Conservation (phyloP, 305 asterid genomes). For the Fraxinus sp. region DNA sequence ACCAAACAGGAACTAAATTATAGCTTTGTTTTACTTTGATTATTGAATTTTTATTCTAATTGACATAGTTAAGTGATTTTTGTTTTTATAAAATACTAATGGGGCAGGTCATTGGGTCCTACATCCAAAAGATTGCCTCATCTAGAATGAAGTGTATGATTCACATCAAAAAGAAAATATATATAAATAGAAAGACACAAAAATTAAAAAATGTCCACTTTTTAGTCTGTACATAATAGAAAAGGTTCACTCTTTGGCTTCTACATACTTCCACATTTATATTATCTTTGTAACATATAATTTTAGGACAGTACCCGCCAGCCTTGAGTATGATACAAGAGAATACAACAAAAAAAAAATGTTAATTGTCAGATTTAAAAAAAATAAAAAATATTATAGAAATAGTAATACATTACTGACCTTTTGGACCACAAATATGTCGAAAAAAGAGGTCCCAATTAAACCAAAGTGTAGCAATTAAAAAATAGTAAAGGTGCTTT, state of each 20-base stretch:
- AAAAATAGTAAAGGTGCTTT: no score
- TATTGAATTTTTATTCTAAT: no score
- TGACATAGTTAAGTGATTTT: no score
- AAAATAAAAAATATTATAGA: no score
- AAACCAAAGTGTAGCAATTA: no score
- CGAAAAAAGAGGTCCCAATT: background rate
- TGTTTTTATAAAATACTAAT: background rate
- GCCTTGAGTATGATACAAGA: conserved; percentile 20
- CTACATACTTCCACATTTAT: background rate
- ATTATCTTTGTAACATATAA: background rate
- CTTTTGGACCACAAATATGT: background rate
- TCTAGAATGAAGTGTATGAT: background rate
- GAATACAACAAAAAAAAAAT: background rate
- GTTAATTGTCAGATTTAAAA: background rate
- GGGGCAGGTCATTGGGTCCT: background rate
- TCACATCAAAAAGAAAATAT: background rate
- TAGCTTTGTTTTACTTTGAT: no score
- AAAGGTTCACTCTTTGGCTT: background rate
- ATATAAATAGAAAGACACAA: background rate
- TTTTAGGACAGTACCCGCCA: background rate
- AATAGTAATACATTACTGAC: background rate
- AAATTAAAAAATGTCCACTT: background rate
- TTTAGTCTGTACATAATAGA: background rate
- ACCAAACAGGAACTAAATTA: no score
- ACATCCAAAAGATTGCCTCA: background rate